Evolutionary conservation across 176 grass and related monocot genomes (phyloP), one percentile per base, ranked within the genome.

Genomic region (Eleusine indica): DNA sequence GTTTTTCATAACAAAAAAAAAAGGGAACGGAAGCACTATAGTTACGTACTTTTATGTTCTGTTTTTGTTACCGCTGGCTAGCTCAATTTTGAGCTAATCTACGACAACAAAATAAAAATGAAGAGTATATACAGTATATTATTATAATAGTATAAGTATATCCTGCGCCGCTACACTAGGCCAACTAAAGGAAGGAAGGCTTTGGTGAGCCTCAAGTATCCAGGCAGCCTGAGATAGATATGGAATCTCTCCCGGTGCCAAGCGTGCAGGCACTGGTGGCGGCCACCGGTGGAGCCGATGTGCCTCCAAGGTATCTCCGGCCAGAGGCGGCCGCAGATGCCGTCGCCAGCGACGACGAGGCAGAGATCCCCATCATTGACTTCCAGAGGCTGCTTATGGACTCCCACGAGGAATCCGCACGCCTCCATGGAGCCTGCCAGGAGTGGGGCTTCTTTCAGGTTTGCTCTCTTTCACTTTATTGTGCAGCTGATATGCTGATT

Each of bases 401-500:
- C 77, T 64, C 21, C 35, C 14, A 9, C 9, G 74, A 74, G 17
- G 80, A 91, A 69, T 78, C 78, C 51, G 47, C 86, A 7, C 25
- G 53, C 13, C 81, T 91, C 15, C 68, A 87, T 73, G 40, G 14
- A 9, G 85, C 87, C 42, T 92, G 87, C 60, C 87, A 81, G 67
- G 87, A 92, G 1, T 89, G 87, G 91, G 91, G 91, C 46, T 92
- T 92, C 76, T 92, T 92, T 70, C 84, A 92, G 86, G 90, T 88
- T 25, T 37, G 4, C 66, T 47, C 18, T 28, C 77, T 13, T 29
- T 35, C 5, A 19, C 1, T 19, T 67, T 21, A 2, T 6, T 70
- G 14, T 4, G n/a, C 10, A 3, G n/a, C 41, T 53, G 12, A 46
- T 62, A 9, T 32, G 60, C 8, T 29, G 21, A 43, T 44, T 70